These are phyloP conservation scores for Scutellaria barbata DNA, from an alignment of 257 asterid genomes.

Conservation along the genomic window DNA sequence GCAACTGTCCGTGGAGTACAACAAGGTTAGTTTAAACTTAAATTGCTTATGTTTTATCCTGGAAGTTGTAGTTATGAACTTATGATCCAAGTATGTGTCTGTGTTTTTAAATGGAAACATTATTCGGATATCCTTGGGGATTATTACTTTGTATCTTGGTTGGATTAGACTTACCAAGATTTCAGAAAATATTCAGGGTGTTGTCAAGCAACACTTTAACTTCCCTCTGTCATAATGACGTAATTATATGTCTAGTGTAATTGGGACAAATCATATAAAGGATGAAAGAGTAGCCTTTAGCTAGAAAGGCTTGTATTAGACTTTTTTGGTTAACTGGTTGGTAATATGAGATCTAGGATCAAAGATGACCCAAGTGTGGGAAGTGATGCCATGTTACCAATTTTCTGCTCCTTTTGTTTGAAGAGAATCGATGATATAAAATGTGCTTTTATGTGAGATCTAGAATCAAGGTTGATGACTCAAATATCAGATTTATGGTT, in stretches of 20 bases:
- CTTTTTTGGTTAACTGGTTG: background rate
- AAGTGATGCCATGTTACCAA: background rate
- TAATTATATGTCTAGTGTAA: background rate
- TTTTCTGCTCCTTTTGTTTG: too few species aligned
- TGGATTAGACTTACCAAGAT: background rate
- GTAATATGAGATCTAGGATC: background rate
- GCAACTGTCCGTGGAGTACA: constrained; percentile 98
- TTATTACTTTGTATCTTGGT: background rate
- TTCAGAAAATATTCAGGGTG: constrained; percentile 3
- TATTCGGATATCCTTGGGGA: background rate
- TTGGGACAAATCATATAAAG: background rate
- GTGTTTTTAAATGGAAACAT: background rate
- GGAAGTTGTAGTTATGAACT: constrained; percentile 15
- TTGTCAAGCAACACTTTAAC: background rate
- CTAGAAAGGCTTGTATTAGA: background rate
- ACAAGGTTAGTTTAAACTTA: constrained; percentile 58
- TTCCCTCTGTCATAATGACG: background rate
- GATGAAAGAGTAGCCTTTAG: constrained; percentile 12
- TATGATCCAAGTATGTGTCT: constrained; percentile 12
- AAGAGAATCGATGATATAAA: too few species aligned
- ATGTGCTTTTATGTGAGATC: too few species aligned
- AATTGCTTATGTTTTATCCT: background rate
- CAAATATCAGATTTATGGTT: background rate
- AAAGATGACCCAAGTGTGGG: background rate
- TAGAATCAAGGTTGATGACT: too few species aligned